These are phyloP conservation scores for Phoenix roebelenii DNA, from an alignment of 176 grass and related monocot species.

Conservation along the genomic window DNA sequence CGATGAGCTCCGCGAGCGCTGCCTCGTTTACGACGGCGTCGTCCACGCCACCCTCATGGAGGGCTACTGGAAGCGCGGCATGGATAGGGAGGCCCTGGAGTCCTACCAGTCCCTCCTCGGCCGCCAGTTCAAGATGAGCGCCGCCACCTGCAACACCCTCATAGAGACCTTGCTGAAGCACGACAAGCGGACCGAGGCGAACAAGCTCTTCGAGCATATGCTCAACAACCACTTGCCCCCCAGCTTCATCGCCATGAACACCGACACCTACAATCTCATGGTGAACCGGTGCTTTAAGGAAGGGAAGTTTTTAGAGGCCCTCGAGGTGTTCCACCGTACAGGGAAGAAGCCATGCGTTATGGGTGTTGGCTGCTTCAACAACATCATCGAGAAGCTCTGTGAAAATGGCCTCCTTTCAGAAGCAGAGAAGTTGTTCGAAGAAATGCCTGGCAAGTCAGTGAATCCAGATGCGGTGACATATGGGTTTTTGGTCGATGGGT, in stretches of 20 bases:
- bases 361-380: slow-evolving; percentile 58
- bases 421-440: slow-evolving; percentile 43
- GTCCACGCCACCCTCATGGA: slow-evolving; percentile 53
- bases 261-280: slow-evolving; percentile 50
- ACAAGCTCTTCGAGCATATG: slow-evolving; percentile 38
- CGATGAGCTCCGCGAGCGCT: slow-evolving; percentile 46
- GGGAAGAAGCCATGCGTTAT: slow-evolving; percentile 38
- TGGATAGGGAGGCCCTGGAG: slow-evolving; percentile 51
- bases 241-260: slow-evolving; percentile 38
- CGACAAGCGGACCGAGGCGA: slow-evolving; percentile 36
- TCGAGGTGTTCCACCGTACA: slow-evolving; percentile 37
- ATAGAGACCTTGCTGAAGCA: slow-evolving; percentile 39
- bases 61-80: slow-evolving; percentile 39
- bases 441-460: slow-evolving; percentile 47
- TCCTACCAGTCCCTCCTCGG: slow-evolving; percentile 46
- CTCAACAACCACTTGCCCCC: slow-evolving; percentile 49
- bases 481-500: slow-evolving; percentile 36
- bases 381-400: slow-evolving; percentile 54
- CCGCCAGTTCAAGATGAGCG: slow-evolving; percentile 46
- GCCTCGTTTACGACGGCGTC: slow-evolving; percentile 47
- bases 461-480: slow-evolving; percentile 40
- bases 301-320: slow-evolving; percentile 42
- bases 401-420: slow-evolving; percentile 37
- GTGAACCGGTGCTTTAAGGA: slow-evolving; percentile 57
- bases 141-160: slow-evolving; percentile 38